Evolutionary conservation across 768 basidiomycete genomes (phyloP).

Genomic region (Hericium rajendrae): DNA sequence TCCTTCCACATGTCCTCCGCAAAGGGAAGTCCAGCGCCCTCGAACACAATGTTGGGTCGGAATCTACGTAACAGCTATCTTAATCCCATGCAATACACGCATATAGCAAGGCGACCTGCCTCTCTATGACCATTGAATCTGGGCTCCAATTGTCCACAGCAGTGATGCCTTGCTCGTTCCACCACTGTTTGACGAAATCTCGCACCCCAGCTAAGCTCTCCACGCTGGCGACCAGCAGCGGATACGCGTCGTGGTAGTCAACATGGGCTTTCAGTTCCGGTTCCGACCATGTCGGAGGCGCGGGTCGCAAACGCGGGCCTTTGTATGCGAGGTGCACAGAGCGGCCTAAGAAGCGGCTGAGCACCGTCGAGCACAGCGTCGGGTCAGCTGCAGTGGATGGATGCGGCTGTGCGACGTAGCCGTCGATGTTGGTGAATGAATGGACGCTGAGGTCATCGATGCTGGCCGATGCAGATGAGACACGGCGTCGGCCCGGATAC

Average conservation of each 20-base stretch:
- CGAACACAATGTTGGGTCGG: conserved; percentile 66
- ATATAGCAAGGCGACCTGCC: conserved; percentile 26
- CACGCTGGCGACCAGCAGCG: conserved; percentile 56
- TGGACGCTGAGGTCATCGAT: conserved; percentile 45
- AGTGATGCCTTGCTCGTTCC: conserved; percentile 12
- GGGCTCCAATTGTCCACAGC: conserved; percentile 35
- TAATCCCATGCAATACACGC: too few relatives aligned
- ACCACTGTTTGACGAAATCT: conserved; percentile 31
- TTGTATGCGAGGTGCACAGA: conserved; percentile 60
- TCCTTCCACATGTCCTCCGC: conserved; percentile 64
- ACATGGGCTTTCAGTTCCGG: conserved; percentile 38
- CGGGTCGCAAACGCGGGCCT: conserved; percentile 43
- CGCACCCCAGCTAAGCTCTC: conserved; percentile 51
- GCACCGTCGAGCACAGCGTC: conserved; percentile 39
- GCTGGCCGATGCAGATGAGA: conserved; percentile 23
- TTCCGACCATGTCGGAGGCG: conserved; percentile 41
- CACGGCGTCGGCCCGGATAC: neutral
- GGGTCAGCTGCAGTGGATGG: conserved; percentile 18
- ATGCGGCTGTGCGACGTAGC: conserved; percentile 47
- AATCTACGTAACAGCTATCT: conserved; percentile 36
- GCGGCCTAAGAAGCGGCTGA: conserved; percentile 54
- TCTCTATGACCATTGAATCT: conserved; percentile 43
- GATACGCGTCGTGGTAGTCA: conserved; percentile 54
- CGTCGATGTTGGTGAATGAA: conserved; percentile 42
- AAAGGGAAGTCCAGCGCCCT: conserved; percentile 55